Evolutionary conservation across 352 stramenopile genomes (phyloP).

Genomic region (Pythium pyrilobum): DNA sequence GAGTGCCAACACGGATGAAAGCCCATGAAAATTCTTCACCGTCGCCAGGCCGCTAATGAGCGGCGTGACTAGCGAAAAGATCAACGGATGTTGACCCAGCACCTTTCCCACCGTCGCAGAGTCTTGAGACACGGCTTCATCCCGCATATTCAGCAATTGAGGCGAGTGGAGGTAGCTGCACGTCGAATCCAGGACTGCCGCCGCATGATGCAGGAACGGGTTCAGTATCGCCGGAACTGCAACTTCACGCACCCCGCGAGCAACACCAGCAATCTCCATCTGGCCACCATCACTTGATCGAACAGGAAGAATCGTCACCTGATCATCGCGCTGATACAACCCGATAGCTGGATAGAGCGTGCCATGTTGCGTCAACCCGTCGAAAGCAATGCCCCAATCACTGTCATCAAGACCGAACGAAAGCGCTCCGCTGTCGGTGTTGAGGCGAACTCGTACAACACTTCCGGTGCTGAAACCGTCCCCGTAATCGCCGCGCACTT

Average conservation of each 20-base stretch:
- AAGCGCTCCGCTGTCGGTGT: slow-evolving; percentile 82
- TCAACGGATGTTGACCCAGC: slow-evolving; percentile 39
- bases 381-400: slow-evolving; percentile 87
- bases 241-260: slow-evolving; percentile 29
- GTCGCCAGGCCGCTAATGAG: slow-evolving; percentile 59
- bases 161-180: slow-evolving; percentile 42
- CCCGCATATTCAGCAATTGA: background rate
- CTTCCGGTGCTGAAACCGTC: slow-evolving; percentile 86
- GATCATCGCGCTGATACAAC: slow-evolving; percentile 85
- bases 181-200: slow-evolving; percentile 47
- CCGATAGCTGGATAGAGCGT: slow-evolving; percentile 85
- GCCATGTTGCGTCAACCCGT: slow-evolving; percentile 84
- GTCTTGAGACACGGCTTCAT: background rate
- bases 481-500: slow-evolving; percentile 85
- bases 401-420: slow-evolving; percentile 85
- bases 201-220: slow-evolving; percentile 67
- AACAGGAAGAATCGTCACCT: slow-evolving; percentile 81
- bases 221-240: slow-evolving; percentile 65
- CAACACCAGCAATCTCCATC: slow-evolving; percentile 17
- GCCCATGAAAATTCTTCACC: slow-evolving; percentile 62
- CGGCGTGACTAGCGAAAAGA: slow-evolving; percentile 60
- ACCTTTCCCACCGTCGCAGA: background rate
- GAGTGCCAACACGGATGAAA: slow-evolving; percentile 62
- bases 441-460: slow-evolving; percentile 73
- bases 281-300: slow-evolving; percentile 32